Base-by-base conservation (phyloP, 768 basidiomycete genomes). In the Holtermannia corniformis region DNA sequence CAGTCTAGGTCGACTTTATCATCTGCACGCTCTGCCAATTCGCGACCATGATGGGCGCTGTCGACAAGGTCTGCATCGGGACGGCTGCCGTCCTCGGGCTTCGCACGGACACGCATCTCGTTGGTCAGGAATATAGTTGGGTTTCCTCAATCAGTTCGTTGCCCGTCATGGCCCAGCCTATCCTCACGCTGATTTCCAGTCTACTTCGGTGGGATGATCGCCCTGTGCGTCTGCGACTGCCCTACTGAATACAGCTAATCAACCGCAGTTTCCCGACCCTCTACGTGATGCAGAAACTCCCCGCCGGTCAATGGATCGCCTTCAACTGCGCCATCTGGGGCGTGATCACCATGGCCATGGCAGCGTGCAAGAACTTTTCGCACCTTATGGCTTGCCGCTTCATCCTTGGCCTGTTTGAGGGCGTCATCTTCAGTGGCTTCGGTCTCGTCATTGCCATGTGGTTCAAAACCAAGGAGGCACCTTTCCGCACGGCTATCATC, bases 61-160 rank as follows among this genome's bases (percentile, higher is more conserved):
- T 59, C 41, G 64, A 63, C 58, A 65, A 68, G 52, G 59, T 60
- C 24, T 55, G 59, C 40, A 51, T 68, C 12, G 63, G 59, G 5
- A 59, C 58, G 2, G 60, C 66, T 2, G 66, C 66, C 11, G 55
- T 57, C 4, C 44, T 65, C n/a, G 59, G 59, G 21, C 37, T 68
- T 2, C 52, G 52, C 13, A 42, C 47, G 1, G 66, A 68, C 41
- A 51, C 63, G 5, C 19, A 59, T 22, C 48, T 68, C 2, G 55
- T 58, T 7, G 66, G 64, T 2, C 55, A 62, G 41, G 46, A 62
- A 46, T 62, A 62, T 51, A 49, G 45, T 1, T 57, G 59, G 56
- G 43, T 44, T n/a, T 46, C 37, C 49, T 56, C 57, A 13, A 43
- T 56, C 44, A 57, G 57, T 47, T 62, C 52, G 44, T 59, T 59